phyloP scores from a whole-genome alignment of 306 rosid species.

The Lathyrus aphaca region DNA sequence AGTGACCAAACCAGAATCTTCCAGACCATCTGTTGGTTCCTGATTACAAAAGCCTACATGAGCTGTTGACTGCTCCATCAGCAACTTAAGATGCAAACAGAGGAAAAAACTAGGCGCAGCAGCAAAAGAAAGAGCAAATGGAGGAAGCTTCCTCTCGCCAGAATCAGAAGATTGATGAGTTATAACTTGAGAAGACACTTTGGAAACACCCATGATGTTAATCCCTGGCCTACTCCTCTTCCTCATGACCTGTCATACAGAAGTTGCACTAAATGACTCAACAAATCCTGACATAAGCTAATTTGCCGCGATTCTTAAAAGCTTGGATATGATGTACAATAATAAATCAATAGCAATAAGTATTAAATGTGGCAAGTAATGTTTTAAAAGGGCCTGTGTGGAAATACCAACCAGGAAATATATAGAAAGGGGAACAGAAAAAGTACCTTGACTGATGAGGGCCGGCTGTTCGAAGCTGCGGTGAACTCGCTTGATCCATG shows the following conservation, averaged over 20 bases:
- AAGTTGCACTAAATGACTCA: constrained; percentile 40
- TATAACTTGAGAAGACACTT: constrained; percentile 53
- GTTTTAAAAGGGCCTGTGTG: background rate
- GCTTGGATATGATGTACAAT: constrained; percentile 21
- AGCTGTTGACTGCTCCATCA: constrained; percentile 67
- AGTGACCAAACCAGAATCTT: constrained; percentile 45
- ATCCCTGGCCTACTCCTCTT: constrained; percentile 60
- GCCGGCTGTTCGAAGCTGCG: constrained; percentile 37
- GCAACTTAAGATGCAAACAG: constrained; percentile 79
- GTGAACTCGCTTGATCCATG: constrained; percentile 51
- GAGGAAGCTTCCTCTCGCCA: constrained; percentile 61
- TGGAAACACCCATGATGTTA: constrained; percentile 59
- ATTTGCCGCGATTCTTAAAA: constrained; percentile 19
- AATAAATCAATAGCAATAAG: constrained; percentile 14
- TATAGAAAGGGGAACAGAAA: constrained; percentile 18
- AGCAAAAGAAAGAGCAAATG: constrained; percentile 74
- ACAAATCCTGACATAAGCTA: constrained; percentile 34
- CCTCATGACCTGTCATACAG: constrained; percentile 52
- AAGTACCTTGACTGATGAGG: constrained; percentile 64
- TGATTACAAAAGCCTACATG: constrained; percentile 52
- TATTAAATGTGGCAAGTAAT: constrained; percentile 21
- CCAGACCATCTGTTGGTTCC: constrained; percentile 47
- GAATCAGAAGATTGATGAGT: constrained; percentile 43
- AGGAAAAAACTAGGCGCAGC: constrained; percentile 87
- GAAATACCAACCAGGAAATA: constrained; percentile 17